Evolutionary conservation across 192 early-diverging fungal species (phyloP), one percentile per base, ranked within the genome.

Genomic region (Dissophora ornata): DNA sequence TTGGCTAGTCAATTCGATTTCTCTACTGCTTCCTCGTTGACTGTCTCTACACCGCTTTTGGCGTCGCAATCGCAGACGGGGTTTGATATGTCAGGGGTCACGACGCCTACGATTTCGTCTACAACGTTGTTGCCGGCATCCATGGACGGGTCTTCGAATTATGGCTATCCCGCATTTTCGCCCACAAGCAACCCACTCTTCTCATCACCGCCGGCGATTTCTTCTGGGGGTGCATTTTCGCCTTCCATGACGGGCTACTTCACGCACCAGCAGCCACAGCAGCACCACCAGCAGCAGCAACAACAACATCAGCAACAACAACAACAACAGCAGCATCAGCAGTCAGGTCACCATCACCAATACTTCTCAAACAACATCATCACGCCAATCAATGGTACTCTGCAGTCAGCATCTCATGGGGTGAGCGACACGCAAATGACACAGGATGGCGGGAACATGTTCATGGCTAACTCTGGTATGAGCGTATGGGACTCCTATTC

Each of bases 141-240:
- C 7, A 61, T 67, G 48, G 62, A 74, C 30, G 56, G 49, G 16
- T 33, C 64, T 3, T 42, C 65, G 2, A 46, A 24, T 15, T 62
- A 51, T 28, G 65, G 53, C 3, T 77, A 67, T n/a, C 58, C 64
- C 6, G 26, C 49, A 12, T 77, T 77, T n/a, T 18, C 73, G 25
- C 45, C 73, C 28, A 45, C 58, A 25, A 34, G 50, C 19, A 77
- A 77, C 40, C 73, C 73, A 2, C 64, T 77, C 21, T 77, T 59
- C 19, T 77, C 73, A 26, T 77, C 73, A 13, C 73, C 73, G 1
- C 73, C 73, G 7, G 26, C 68, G 2, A 42, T 64, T 0, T 46
- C 56, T 19, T 50, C 64, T n/a, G 44, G 64, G 1, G 53, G 65
- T 22, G 24, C 73, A 9, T 77, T 77, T 53, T 67, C 73, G 0